These are phyloP conservation scores for Chytriomyces sp. DNA, from an alignment of 192 early-diverging fungal genomes.

Conservation along the genomic window DNA sequence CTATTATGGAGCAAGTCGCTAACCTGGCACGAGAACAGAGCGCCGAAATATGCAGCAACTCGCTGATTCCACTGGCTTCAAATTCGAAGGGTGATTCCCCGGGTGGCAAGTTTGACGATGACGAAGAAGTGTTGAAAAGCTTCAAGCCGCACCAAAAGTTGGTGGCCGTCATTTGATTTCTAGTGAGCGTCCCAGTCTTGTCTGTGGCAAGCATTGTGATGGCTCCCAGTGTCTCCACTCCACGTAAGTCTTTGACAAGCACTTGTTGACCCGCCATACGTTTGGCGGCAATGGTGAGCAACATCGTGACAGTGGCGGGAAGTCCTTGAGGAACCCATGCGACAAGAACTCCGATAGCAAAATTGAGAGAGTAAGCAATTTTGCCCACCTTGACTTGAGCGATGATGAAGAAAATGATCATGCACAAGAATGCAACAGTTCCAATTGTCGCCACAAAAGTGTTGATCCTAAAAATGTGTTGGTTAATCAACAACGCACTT, in stretches of 20 bases:
- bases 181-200: constrained; percentile 95
- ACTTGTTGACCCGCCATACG: constrained; percentile 88
- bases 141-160: constrained; percentile 82
- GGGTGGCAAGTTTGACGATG: constrained; percentile 19
- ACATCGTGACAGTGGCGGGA: constrained; percentile 90
- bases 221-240: constrained; percentile 95
- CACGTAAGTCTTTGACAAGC: constrained; percentile 93
- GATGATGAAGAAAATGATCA: constrained; percentile 82
- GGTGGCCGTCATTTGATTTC: constrained; percentile 96
- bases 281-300: constrained; percentile 93
- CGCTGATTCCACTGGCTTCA: constrained; percentile 62
- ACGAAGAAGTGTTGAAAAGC: constrained; percentile 52
- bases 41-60: constrained; percentile 78
- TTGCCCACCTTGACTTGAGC: constrained; percentile 60
- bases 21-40: constrained; percentile 79
- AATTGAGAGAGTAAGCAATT: constrained; percentile 59
- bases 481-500: background rate
- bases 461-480: constrained; percentile 13
- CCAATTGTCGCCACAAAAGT: constrained; percentile 80
- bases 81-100: constrained; percentile 46
- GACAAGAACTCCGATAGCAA: constrained; percentile 82
- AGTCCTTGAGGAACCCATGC: constrained; percentile 95
- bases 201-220: constrained; percentile 96
- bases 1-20: background rate
- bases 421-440: constrained; percentile 71